phyloP scores from a whole-genome alignment of 164 flowering plant genomes.

The Aristolochia californica region DNA sequence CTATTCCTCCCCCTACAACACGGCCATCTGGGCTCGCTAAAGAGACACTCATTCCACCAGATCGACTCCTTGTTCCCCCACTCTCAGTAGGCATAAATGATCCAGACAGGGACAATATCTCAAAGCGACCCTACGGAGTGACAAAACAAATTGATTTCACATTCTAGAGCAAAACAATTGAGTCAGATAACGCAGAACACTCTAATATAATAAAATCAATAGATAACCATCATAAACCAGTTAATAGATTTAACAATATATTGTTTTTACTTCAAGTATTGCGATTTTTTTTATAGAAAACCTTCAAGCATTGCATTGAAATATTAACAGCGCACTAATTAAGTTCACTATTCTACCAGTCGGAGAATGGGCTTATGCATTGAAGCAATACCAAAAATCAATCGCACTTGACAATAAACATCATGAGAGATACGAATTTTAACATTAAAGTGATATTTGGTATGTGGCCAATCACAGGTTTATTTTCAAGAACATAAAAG shows the following conservation, averaged over 20 bases:
- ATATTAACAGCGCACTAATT: no score
- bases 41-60: slow-evolving; percentile 98
- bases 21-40: slow-evolving; percentile 98
- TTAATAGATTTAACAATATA: background rate
- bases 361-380: no score
- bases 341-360: background rate
- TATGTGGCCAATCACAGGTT: no score
- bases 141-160: background rate
- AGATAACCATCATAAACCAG: no score
- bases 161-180: background rate
- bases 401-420: no score
- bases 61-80: slow-evolving; percentile 86
- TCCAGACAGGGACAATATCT: slow-evolving; percentile 91
- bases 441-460: no score
- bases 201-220: background rate
- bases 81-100: slow-evolving; percentile 85
- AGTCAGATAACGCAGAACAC: no score
- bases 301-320: background rate
- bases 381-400: no score
- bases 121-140: slow-evolving; percentile 79
- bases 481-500: no score
- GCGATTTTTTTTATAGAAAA: no score
- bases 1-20: slow-evolving; percentile 97
- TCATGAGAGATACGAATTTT: no score
- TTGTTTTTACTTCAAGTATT: no score